Percentiles rank a stretch among this genome's conserved stretches.
phyloP scores from a whole-genome alignment of 306 rosid genomes.

The Glycine latifolia region DNA sequence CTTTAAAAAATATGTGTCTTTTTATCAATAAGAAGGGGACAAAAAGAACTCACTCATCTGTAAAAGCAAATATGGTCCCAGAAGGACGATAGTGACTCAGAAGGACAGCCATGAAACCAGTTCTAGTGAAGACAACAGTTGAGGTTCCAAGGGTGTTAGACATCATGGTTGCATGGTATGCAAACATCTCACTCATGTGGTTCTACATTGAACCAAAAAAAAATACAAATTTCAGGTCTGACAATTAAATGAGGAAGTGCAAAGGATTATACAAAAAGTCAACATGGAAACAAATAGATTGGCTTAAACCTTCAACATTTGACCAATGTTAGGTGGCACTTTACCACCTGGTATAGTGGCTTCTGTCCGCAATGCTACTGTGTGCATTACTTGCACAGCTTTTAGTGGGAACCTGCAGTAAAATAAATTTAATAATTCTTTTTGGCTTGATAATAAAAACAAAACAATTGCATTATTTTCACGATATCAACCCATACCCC shows the following conservation, averaged over 20 bases:
- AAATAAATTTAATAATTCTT: conserved; percentile 11
- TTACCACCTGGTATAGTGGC: conserved; percentile 79
- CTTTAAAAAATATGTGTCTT: neutral
- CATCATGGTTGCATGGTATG: conserved; percentile 99
- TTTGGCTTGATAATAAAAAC: neutral
- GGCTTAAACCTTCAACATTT: conserved; percentile 83
- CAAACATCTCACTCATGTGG: conserved; percentile 99
- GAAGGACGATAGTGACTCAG: conserved; percentile 94
- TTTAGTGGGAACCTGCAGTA: conserved; percentile 81
- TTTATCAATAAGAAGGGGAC: neutral
- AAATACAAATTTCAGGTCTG: neutral
- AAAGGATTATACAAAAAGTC: neutral
- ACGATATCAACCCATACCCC: neutral
- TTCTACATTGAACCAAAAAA: conserved; percentile 60
- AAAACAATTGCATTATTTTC: conserved; percentile 1
- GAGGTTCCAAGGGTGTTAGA: conserved; percentile 98
- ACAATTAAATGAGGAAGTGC: conserved; percentile 25
- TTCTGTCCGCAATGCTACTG: conserved; percentile 94
- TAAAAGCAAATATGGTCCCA: conserved; percentile 91
- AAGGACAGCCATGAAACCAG: conserved; percentile 93
- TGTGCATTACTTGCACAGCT: conserved; percentile 98
- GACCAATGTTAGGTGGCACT: conserved; percentile 87
- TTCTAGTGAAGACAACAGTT: conserved; percentile 88
- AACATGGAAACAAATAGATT: conserved; percentile 6
- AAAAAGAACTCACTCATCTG: conserved; percentile 80